These are phyloP conservation scores for Erythrobasidium yunnanense DNA, from an alignment of 768 basidiomycete genomes.

Conservation along the genomic window DNA sequence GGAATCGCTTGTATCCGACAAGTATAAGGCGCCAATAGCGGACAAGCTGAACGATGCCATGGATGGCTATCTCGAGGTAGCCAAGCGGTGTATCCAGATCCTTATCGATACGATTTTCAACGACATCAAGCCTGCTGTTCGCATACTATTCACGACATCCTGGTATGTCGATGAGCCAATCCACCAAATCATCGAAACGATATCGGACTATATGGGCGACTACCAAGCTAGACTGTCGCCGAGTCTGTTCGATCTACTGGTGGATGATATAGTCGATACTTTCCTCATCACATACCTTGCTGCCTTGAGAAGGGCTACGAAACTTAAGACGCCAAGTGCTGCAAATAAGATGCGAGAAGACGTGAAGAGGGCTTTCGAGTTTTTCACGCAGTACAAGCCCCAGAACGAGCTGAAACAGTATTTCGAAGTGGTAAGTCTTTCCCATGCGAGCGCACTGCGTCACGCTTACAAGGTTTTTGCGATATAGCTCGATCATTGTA, in stretches of 20 bases:
- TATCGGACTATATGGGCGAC: constrained; percentile 92
- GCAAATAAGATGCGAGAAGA: constrained; percentile 75
- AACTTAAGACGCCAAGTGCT: constrained; percentile 73
- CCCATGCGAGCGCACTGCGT: too few relatives aligned
- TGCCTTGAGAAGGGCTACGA: constrained; percentile 68
- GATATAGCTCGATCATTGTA: constrained; percentile 40
- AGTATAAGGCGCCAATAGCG: constrained; percentile 70
- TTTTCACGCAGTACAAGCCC: constrained; percentile 69
- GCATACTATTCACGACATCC: constrained; percentile 57
- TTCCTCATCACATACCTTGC: constrained; percentile 86
- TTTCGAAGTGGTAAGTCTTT: constrained; percentile 58
- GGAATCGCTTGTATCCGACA: constrained; percentile 83
- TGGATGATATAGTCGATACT: constrained; percentile 82
- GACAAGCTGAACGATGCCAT: constrained; percentile 89
- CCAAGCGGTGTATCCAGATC: constrained; percentile 89
- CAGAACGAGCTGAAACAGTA: constrained; percentile 62
- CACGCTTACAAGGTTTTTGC: constrained; percentile 44
- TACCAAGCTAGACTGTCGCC: constrained; percentile 84
- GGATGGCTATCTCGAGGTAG: constrained; percentile 94
- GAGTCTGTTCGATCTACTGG: constrained; percentile 74
- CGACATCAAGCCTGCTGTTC: constrained; percentile 77
- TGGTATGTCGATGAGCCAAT: constrained; percentile 83
- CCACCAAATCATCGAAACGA: constrained; percentile 81
- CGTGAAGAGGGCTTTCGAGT: constrained; percentile 60
- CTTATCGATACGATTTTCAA: constrained; percentile 91